Base-by-base conservation (phyloP, 2,329 filamentous ascomycete genomes). In the Pseudogymnoascus sp. region DNA sequence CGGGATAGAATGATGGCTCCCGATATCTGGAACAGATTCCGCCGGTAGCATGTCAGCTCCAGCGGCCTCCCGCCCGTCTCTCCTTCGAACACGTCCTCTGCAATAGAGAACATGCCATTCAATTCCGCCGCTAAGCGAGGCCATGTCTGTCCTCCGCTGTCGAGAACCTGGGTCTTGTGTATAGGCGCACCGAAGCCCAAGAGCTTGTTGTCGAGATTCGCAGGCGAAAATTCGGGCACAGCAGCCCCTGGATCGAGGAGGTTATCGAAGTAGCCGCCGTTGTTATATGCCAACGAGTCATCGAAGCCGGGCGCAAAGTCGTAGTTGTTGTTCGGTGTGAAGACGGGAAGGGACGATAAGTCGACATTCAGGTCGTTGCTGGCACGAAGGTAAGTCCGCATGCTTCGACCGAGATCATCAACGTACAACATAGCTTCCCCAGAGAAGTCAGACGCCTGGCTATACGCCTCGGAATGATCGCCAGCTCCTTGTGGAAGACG, bases 1-100 rank as follows among this genome's bases (percentile, higher is more conserved):
- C 84, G 78, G n/a, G 92, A 91, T 46, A 97, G 76, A 0, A 86
- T 91, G 62, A 98, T 84, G 61, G 89, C 90, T 37, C 93, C 93
- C 0, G 91, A 93, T 68, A 96, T 96, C 76, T 97, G 93, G 81
- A 96, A 98, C 56, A 98, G 80, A 72, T 98, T 98, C 60, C 93
- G 85, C 46, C 93, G 88, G 74, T 98, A 98, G 80, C 93, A 98
- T 0, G 93, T 98, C 73, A 98, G 78, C 77, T 98, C 93, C 60
- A 89, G 82, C 0, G 88, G 87, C 78, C 76, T 84, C 75, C 75
- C 86, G 31, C 70, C 84, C 43, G 66, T 68, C 33, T 73, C 72
- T 26, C 62, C 74, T 7, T 80, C 79, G 78, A 90, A 93, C 4
- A 91, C 89, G 69, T 91, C 89, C 73, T 93, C 90, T 50, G 90